Base-by-base conservation (phyloP, 495 filamentous ascomycete species). In the Pseudoneurospora amorphoporcata region DNA sequence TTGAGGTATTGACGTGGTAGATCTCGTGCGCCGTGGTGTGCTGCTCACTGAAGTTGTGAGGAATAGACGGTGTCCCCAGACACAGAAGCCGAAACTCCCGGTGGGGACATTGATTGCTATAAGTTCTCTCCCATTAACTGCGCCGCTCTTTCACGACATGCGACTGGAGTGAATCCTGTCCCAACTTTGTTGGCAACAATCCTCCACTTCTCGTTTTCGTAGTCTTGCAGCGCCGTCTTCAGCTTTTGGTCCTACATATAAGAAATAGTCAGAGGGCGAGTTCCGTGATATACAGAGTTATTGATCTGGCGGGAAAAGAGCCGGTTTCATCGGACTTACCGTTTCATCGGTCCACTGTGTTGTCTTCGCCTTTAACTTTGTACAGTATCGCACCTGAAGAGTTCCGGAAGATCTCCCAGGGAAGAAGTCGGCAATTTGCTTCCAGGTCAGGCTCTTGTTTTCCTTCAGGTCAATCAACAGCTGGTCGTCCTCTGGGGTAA, bases 371-470 rank as follows among this genome's bases (percentile, higher is more conserved):
- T 95, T 97, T 73, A 97, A 83, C 81, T 95, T 97, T 38, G 93
- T 97, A 78, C 94, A 97, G 80, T 97, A 97, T 14, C 94, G 90
- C 73, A 97, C 94, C 78, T 97, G 94, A 71, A 97, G 83, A 41
- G 94, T 97, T 45, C 93, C 93, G 39, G 91, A 94, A 53, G 92
- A 93, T 68, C 94, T 85, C 12, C 94, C 94, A 8, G 94, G 94
- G 76, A 97, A 97, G 82, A 95, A 97, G 77, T 96, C 93, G 71
- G 92, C 91, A 75, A 97, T 97, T 85, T 97, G 94, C 79, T 95
- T 96, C 94, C 94, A 97, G 9, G 94, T 94, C 76, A 97, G 86
- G 75, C 91, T 91, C 79, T 94, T 95, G 73, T 94, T 92, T 82
- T 97, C 94, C 80, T 97, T 97, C 70, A 97, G 83, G 72, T 95